Evolutionary conservation across 202 grass and related monocot species (phyloP), one percentile per base, ranked within the genome.

Genomic region (Carex arenaria): DNA sequence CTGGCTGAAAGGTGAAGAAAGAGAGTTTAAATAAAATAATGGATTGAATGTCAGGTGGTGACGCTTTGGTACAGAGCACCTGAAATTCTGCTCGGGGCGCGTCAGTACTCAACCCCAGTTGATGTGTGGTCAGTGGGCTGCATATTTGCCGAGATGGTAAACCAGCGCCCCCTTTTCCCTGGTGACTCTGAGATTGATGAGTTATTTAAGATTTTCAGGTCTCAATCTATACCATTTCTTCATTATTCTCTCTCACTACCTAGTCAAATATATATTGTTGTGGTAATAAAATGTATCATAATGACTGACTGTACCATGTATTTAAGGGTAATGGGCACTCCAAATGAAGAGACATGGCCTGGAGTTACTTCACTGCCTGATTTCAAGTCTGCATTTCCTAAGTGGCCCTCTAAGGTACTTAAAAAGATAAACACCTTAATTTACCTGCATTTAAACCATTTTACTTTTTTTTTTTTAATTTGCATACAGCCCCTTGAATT

Each of bases 91-190:
- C 92, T 98, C 62, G 95, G 95, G 60, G 87, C 95, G 0, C 85
- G 89, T 69, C 90, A 92, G 75, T 98, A 98, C 86, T 98, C 95
- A n/a, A 98, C 95, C 19, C 95, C 95, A 23, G 95, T 98, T 62
- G 95, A 98, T 85, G 85, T 98, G 23, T 98, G 95, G 95, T 98
- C 95, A 11, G 93, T 95, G 60, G 95, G 95, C 7, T 98, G 95
- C 91, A 98, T 98, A 75, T 98, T 98, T 89, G 95, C 95, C 2
- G 95, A 98, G 91, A 98, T 98, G 95, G 95, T 98, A 78, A 98
- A 94, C 84, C 92, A 93, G 71, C 92, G 89, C 22, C 93, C 95
- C 36, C 60, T 98, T 67, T 95, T 98, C 61, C 95, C 95, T 77
- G 95, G 95, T 40, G 95, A 98, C 72, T 98, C 95, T 72, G 95